phyloP scores from a whole-genome alignment of 345 rosid genomes.

The Nasturtium officinale region DNA sequence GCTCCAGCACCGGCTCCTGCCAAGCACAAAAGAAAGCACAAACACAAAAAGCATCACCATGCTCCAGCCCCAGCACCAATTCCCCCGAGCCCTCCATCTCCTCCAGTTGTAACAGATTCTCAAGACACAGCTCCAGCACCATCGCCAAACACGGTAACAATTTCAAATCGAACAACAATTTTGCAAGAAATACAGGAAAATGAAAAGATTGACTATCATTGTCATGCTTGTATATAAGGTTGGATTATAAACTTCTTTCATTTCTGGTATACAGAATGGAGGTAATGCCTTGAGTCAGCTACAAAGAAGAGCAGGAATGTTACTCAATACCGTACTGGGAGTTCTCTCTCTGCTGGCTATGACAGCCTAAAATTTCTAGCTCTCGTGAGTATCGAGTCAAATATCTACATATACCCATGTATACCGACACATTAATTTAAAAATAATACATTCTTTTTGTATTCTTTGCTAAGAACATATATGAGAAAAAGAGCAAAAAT shows the following conservation, averaged over 20 bases:
- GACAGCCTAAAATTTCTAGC: constrained; percentile 51
- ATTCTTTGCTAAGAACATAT: constrained; percentile 17
- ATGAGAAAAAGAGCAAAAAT: constrained; percentile 14
- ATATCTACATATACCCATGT: constrained; percentile 23
- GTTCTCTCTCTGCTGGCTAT: constrained; percentile 53
- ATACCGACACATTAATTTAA: constrained; percentile 16
- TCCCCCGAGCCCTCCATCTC: constrained; percentile 83
- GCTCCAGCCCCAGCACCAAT: constrained; percentile 76
- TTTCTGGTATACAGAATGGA: constrained; percentile 59
- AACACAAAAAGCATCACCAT: constrained; percentile 64
- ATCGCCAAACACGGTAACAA: constrained; percentile 65
- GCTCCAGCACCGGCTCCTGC: constrained; percentile 67
- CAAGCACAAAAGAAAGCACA: constrained; percentile 70
- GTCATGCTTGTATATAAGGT: neutral
- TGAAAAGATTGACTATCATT: neutral
- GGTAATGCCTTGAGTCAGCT: constrained; percentile 52
- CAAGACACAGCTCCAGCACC: constrained; percentile 82
- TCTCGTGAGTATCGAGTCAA: constrained; percentile 20
- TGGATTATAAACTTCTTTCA: constrained; percentile 1
- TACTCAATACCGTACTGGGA: constrained; percentile 54
- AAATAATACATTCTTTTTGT: constrained; percentile 32
- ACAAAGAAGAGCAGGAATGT: constrained; percentile 51
- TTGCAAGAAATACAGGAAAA: neutral
- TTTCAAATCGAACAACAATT: constrained; percentile 12
- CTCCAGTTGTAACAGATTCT: constrained; percentile 60